Percentiles rank a stretch among this genome's conserved stretches.
These are phyloP conservation scores for Russula lepida DNA, from an alignment of 768 basidiomycete species.

Conservation along the genomic window DNA sequence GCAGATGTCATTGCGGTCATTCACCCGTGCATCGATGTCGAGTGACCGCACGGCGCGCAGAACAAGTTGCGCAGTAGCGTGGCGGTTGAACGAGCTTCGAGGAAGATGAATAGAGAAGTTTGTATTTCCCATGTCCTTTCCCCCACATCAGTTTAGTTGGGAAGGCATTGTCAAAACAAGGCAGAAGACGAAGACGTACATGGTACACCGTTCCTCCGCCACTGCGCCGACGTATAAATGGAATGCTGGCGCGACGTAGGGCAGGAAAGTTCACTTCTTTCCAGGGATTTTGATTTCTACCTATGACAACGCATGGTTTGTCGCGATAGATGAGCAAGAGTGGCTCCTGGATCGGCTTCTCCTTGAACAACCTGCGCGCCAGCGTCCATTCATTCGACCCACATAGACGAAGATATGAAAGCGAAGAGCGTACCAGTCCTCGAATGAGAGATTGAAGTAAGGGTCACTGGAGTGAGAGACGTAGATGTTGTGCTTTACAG, in stretches of 20 bases:
- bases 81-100: constrained; percentile 69
- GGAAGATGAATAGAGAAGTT: constrained; percentile 95
- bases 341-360: constrained; percentile 55
- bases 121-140: constrained; percentile 90
- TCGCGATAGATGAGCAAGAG: constrained; percentile 85
- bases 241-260: constrained; percentile 45
- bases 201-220: constrained; percentile 97
- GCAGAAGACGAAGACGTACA: constrained; percentile 41
- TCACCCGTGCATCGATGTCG: constrained; percentile 69
- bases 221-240: constrained; percentile 77
- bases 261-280: constrained; percentile 80
- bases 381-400: constrained; percentile 25
- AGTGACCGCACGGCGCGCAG: constrained; percentile 67
- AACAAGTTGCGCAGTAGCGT: constrained; percentile 68
- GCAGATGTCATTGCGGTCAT: constrained; percentile 88
- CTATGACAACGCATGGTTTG: constrained; percentile 83
- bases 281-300: constrained; percentile 97
- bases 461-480: constrained; percentile 74
- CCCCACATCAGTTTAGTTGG: background rate
- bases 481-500: constrained; percentile 45
- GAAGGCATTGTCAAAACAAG: background rate
- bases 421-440: constrained; percentile 71
- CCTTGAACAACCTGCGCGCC: constrained; percentile 65
- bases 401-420: constrained; percentile 23
- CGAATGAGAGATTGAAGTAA: constrained; percentile 82